Conservation (phyloP, 73 alveolate species). For the Blepharisma japonicum region DNA sequence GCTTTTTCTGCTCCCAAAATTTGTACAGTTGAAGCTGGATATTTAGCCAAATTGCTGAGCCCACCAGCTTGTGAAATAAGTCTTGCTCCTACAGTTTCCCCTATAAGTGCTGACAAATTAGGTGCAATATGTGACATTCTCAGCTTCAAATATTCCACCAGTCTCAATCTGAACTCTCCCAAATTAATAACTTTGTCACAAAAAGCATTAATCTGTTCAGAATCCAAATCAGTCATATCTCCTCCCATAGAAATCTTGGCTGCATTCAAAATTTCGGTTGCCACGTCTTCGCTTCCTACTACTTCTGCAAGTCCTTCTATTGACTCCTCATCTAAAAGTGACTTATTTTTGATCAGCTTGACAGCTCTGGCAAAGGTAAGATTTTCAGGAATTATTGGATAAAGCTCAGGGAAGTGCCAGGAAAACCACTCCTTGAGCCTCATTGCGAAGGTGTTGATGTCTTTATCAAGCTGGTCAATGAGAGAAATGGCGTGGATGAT, state of each 20-base stretch:
- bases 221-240: conserved; percentile 93
- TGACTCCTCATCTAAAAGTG: conserved; percentile 69
- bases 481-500: conserved; percentile 98
- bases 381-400: conserved; percentile 97
- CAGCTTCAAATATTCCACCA: conserved; percentile 86
- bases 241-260: conserved; percentile 98
- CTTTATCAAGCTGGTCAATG: conserved; percentile 98
- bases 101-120: conserved; percentile 96
- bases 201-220: conserved; percentile 32
- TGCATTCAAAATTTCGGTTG: conserved; percentile 89
- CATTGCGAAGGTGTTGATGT: conserved; percentile 99
- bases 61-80: conserved; percentile 99
- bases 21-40: conserved; percentile 99
- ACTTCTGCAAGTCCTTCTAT: conserved; percentile 53
- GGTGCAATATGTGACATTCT: conserved; percentile 99
- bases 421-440: conserved; percentile 99
- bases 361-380: conserved; percentile 94
- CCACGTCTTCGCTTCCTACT: conserved; percentile 82
- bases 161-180: conserved; percentile 46
- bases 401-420: conserved; percentile 99
- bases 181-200: conserved; percentile 17
- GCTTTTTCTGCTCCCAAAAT: conserved; percentile 99
- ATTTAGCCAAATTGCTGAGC: conserved; percentile 96
- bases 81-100: conserved; percentile 95
- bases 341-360: conserved; percentile 43